Base-by-base conservation (phyloP, 2,329 filamentous ascomycete genomes). In the Paraconiothyrium brasiliense region DNA sequence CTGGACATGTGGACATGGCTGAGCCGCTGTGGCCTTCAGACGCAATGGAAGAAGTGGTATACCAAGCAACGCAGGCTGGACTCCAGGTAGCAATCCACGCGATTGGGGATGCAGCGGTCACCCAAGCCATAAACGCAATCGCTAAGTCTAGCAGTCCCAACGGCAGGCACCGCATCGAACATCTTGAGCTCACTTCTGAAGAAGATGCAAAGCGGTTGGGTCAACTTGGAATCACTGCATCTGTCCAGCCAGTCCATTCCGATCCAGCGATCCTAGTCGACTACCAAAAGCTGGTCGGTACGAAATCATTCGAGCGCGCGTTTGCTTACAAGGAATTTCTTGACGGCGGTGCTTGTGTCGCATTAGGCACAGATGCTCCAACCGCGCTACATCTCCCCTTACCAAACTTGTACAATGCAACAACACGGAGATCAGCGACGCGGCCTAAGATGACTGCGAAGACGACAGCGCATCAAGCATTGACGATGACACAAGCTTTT, bases 171-270 rank as follows among this genome's bases (percentile, higher is more conserved):
- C 82, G 88, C 16, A 87, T 90, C 65, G 88, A 90, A 75, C 88
- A 90, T 69, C 78, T 90, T 4, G 88, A 90, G 71, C 80, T 90
- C 27, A 81, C 87, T 0, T 82, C 81, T 0, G 79, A 81, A 0
- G 79, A 81, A 59, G 88, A 90, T 66, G 88, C 86, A 0, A 77
- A 70, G 1, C 79, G 87, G 1, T 81, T 90, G 0, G 88, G 87
- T 6, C 69, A 78, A 30, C 77, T 88, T 4, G 86, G 87, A 52
- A 89, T 90, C 76, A 97, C 93, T 58, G 93, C 97, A 62, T 92
- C 92, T 59, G 96, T 97, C 67, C 92, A 97, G 82, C 95, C 93
- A 22, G 97, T 96, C 80, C 96, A 93, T 78, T 91, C 93, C 68
- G 93, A 97, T 73, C 88, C 88, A 0, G 85, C 87, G 0, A 87